These are phyloP conservation scores for Aspergillus proliferans DNA, from an alignment of 2,329 filamentous ascomycete species.

Conservation along the genomic window DNA sequence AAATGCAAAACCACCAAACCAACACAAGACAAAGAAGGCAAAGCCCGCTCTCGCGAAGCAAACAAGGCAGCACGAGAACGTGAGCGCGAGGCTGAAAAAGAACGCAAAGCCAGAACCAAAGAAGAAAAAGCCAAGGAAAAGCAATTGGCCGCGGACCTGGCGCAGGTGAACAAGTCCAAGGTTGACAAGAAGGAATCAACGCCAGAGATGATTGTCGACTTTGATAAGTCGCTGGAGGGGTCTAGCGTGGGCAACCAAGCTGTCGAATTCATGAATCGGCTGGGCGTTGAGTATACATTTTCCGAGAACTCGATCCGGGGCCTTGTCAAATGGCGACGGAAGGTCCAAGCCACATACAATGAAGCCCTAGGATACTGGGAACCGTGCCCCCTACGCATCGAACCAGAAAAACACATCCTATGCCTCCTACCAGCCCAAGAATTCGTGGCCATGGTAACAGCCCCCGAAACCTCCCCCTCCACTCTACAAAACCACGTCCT, in stretches of 20 bases:
- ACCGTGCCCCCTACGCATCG: constrained; percentile 46
- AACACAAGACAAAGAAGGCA: constrained; percentile 35
- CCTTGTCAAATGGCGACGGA: constrained; percentile 63
- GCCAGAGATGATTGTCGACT: constrained; percentile 70
- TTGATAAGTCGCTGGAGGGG: constrained; percentile 53
- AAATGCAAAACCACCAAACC: constrained; percentile 35
- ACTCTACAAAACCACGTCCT: constrained; percentile 55
- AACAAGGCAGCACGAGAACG: constrained; percentile 44
- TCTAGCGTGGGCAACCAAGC: constrained; percentile 40
- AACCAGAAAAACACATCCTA: constrained; percentile 56
- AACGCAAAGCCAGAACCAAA: constrained; percentile 37
- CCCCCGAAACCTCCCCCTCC: constrained; percentile 29
- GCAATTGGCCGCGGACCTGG: constrained; percentile 58
- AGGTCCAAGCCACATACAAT: constrained; percentile 59
- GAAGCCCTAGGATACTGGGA: constrained; percentile 59
- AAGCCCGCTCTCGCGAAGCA: constrained; percentile 49
- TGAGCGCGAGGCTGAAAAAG: constrained; percentile 54
- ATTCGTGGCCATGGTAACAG: constrained; percentile 56
- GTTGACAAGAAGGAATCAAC: constrained; percentile 68
- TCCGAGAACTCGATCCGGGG: constrained; percentile 38
- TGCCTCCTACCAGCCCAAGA: constrained; percentile 58
- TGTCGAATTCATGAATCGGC: constrained; percentile 36
- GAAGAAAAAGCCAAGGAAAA: constrained; percentile 59
- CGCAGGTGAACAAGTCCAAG: constrained; percentile 66
- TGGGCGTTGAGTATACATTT: constrained; percentile 38